A percentile compares a stretch with the other conserved stretches of the same genome.
phyloP scores from a whole-genome alignment of 805 yeast species.

The Komagataella ulmi region DNA sequence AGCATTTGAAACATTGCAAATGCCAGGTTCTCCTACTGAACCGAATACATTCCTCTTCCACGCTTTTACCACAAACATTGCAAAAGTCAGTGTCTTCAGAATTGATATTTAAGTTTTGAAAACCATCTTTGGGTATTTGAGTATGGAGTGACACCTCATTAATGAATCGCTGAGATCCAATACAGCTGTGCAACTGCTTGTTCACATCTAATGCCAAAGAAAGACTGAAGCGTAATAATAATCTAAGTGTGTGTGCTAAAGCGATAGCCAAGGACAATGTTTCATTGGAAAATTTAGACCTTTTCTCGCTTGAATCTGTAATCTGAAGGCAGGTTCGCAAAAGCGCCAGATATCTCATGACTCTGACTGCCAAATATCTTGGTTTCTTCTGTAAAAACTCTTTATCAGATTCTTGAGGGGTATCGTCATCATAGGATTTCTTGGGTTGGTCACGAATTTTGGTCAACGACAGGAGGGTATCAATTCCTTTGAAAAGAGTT shows the following conservation, averaged over 20 bases:
- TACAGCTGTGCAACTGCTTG: slow-evolving; percentile 39
- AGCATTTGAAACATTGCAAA: slow-evolving; percentile 55
- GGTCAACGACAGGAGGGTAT: slow-evolving; percentile 24
- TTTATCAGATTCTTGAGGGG: slow-evolving; percentile 5
- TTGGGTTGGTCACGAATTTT: slow-evolving; percentile 9
- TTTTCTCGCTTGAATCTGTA: slow-evolving; percentile 19
- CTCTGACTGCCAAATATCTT: slow-evolving; percentile 73
- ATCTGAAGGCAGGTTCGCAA: slow-evolving; percentile 33
- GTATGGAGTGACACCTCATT: slow-evolving; percentile 36
- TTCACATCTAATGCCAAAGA: slow-evolving; percentile 63
- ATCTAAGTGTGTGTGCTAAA: slow-evolving; percentile 82
- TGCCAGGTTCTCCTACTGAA: slow-evolving; percentile 72
- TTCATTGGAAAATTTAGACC: slow-evolving; percentile 38
- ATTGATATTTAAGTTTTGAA: slow-evolving; percentile 32
- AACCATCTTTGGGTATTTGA: slow-evolving; percentile 21
- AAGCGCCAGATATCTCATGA: slow-evolving; percentile 80
- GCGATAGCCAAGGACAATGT: slow-evolving; percentile 77
- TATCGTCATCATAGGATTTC: slow-evolving; percentile 4
- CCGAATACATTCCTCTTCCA: slow-evolving; percentile 71
- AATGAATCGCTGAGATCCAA: slow-evolving; percentile 52
- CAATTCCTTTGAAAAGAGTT: slow-evolving; percentile 66
- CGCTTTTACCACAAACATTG: slow-evolving; percentile 52
- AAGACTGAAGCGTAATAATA: slow-evolving; percentile 71
- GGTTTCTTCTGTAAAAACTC: slow-evolving; percentile 46
- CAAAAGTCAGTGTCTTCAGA: slow-evolving; percentile 67